A percentile compares a stretch with the other conserved stretches of the same genome.
phyloP scores from a whole-genome alignment of 108 stramenopile genomes.

The Schizochytrium sp. region DNA sequence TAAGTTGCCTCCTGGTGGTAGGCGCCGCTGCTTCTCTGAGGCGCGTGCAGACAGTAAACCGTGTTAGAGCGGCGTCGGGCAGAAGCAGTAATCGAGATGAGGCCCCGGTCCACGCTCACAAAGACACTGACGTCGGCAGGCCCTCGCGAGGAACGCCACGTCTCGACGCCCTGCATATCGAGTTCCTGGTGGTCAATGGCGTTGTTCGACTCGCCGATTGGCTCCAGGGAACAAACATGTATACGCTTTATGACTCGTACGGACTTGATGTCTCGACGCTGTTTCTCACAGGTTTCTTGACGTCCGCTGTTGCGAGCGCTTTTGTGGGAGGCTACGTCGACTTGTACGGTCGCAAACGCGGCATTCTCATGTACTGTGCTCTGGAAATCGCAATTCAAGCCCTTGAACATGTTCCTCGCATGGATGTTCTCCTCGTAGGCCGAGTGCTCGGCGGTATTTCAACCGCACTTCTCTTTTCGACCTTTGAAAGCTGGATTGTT shows the following conservation, averaged over 20 bases:
- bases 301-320: constrained; percentile 83
- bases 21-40: too few species aligned
- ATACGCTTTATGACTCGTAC: constrained; percentile 87
- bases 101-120: too few species aligned
- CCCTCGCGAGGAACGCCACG: too few species aligned
- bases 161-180: neutral
- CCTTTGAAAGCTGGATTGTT: constrained; percentile 93
- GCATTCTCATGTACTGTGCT: constrained; percentile 84
- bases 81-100: too few species aligned
- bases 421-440: constrained; percentile 66
- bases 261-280: constrained; percentile 85
- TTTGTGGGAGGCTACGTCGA: constrained; percentile 86
- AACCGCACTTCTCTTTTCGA: constrained; percentile 80
- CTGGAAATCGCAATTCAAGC: constrained; percentile 82
- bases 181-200: constrained; percentile 75
- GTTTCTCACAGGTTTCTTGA: constrained; percentile 89
- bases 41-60: too few species aligned
- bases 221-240: constrained; percentile 98
- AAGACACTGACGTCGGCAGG: too few species aligned
- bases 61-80: too few species aligned
- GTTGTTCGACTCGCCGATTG: constrained; percentile 95
- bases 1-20: too few species aligned
- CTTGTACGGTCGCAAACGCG: constrained; percentile 76
- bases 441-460: constrained; percentile 80
- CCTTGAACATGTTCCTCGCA: constrained; percentile 75